phyloP scores from a whole-genome alignment of 2,329 filamentous ascomycete genomes.

The Trichoderma sp. region DNA sequence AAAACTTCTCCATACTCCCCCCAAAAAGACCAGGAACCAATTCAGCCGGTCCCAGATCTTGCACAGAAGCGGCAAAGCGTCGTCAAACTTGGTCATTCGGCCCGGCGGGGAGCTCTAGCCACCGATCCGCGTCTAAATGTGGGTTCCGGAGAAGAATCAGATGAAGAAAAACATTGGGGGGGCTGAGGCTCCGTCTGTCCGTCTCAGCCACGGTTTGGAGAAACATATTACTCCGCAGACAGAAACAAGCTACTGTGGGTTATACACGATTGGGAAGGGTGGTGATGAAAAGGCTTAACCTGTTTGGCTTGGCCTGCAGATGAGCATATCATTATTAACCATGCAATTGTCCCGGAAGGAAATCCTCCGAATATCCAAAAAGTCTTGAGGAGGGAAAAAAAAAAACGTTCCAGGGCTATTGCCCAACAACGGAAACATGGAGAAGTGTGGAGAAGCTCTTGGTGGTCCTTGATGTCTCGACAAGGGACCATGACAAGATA shows the following conservation, averaged over 20 bases:
- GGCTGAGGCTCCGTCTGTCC: constrained; percentile 1
- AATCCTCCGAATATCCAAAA: neutral
- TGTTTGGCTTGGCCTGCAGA: neutral
- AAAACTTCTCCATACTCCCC: neutral
- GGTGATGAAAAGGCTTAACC: neutral
- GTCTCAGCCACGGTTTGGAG: neutral
- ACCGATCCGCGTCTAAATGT: constrained; percentile 7
- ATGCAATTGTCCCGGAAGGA: neutral
- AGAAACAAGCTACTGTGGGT: neutral
- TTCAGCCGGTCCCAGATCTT: constrained; percentile 13
- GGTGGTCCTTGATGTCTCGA: neutral
- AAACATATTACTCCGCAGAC: no score
- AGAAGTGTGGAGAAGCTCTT: neutral
- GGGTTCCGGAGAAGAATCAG: neutral
- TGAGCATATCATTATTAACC: neutral
- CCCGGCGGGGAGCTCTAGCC: constrained; percentile 14
- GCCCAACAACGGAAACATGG: neutral
- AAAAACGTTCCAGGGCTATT: neutral
- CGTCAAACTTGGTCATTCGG: neutral
- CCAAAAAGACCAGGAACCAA: constrained; percentile 1
- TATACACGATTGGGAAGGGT: no score
- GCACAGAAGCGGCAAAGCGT: constrained; percentile 2
- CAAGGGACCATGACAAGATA: neutral
- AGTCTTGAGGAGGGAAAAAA: neutral
- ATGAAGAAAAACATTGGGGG: neutral